Conservation (phyloP, 1,284 basidiomycete genomes). For the Rhodotorula sp. region DNA sequence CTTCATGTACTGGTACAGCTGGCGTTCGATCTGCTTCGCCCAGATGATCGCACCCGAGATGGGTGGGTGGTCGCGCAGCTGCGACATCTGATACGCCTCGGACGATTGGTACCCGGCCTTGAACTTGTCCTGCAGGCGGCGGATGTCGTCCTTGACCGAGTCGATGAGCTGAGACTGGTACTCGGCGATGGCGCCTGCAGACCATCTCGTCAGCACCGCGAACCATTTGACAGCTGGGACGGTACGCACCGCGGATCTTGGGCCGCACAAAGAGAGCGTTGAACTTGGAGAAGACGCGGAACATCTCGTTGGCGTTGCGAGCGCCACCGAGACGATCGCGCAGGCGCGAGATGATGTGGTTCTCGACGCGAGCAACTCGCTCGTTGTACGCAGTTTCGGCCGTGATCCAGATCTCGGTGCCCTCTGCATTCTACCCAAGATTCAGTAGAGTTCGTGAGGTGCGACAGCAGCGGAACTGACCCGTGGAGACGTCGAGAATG, state of each 20-base stretch:
- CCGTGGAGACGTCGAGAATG: conserved; percentile 86
- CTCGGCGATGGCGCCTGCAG: conserved; percentile 92
- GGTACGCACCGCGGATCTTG: conserved; percentile 65
- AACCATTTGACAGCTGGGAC: neutral
- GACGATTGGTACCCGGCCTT: conserved; percentile 40
- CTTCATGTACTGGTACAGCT: conserved; percentile 96
- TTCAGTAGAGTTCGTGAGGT: neutral
- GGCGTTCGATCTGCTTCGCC: conserved; percentile 96
- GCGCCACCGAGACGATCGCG: conserved; percentile 93
- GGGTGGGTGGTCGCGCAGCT: conserved; percentile 94
- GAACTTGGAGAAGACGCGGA: conserved; percentile 97
- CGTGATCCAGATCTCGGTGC: conserved; percentile 96
- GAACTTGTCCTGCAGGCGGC: conserved; percentile 84
- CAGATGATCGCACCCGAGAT: conserved; percentile 98
- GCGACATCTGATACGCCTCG: conserved; percentile 77
- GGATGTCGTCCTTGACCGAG: conserved; percentile 97
- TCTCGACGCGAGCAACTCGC: conserved; percentile 93
- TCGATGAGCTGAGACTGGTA: conserved; percentile 98
- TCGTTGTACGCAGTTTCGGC: conserved; percentile 98
- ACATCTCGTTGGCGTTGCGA: conserved; percentile 98
- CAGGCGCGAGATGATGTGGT: conserved; percentile 92
- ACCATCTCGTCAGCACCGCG: neutral
- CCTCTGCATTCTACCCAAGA: conserved; percentile 61
- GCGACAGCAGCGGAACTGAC: conserved; percentile 54
- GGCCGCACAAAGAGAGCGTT: conserved; percentile 96